These are phyloP conservation scores for Gloeostereum incarnatum DNA, from an alignment of 768 basidiomycete species.

Conservation along the genomic window DNA sequence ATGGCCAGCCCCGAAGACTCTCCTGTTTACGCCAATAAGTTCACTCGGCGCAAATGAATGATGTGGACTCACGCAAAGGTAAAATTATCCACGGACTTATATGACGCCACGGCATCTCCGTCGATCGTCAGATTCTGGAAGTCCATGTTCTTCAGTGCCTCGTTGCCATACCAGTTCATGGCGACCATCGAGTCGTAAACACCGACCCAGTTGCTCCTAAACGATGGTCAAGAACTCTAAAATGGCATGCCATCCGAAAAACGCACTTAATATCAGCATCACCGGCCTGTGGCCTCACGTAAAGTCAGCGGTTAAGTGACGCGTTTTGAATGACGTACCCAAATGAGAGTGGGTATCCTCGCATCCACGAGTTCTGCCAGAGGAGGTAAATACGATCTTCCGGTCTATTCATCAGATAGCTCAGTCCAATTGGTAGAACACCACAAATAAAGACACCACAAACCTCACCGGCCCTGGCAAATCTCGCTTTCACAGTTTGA, in stretches of 20 bases:
- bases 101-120: neutral
- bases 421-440: neutral
- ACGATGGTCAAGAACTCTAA: neutral
- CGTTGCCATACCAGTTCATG: conserved; percentile 6
- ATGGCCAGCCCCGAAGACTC: too few relatives aligned
- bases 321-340: too few relatives aligned
- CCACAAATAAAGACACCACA: neutral
- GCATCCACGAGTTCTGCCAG: conserved; percentile 3
- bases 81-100: conserved; percentile 1
- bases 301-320: too few relatives aligned
- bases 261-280: conserved; percentile 5
- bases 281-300: too few relatives aligned
- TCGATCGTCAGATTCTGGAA: conserved; percentile 11
- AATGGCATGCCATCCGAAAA: neutral
- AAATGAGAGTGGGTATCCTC: conserved; percentile 2
- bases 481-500: conserved; percentile 1
- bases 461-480: neutral
- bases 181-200: conserved; percentile 2
- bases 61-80: conserved; percentile 4
- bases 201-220: conserved; percentile 2
- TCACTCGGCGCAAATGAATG: too few relatives aligned
- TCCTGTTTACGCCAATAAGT: too few relatives aligned
- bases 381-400: neutral
- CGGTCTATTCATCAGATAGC: too few relatives aligned
- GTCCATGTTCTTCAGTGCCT: conserved; percentile 12